A percentile compares a stretch with the other conserved stretches of the same genome.
These are phyloP conservation scores for Suillus weaverae DNA, from an alignment of 768 basidiomycete species.

Conservation along the genomic window DNA sequence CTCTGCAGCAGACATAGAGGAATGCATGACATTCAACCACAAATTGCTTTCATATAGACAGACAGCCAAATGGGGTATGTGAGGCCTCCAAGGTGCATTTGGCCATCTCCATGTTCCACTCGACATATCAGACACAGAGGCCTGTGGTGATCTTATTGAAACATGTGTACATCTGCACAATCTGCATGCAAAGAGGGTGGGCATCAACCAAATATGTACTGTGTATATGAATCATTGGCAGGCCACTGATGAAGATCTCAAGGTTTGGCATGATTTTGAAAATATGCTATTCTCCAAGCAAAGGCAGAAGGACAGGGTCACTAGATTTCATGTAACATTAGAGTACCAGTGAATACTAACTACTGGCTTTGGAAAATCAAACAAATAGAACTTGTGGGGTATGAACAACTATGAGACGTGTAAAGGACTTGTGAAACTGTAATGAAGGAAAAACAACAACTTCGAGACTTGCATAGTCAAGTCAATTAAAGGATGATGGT, in stretches of 20 bases:
- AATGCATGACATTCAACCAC: slow-evolving; percentile 30
- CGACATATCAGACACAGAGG: slow-evolving; percentile 29
- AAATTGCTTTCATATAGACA: slow-evolving; percentile 47
- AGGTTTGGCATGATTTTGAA: too few relatives aligned
- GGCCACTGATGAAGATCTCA: too few relatives aligned
- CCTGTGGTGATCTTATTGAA: slow-evolving; percentile 37
- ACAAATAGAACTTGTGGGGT: too few relatives aligned
- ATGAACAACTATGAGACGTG: too few relatives aligned
- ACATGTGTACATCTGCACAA: slow-evolving; percentile 36
- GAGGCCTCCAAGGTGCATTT: slow-evolving; percentile 45
- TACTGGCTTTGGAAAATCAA: too few relatives aligned
- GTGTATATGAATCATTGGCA: neutral
- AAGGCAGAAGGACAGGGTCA: neutral
- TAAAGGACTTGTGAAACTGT: neutral
- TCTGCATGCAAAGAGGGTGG: slow-evolving; percentile 35
- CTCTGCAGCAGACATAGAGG: slow-evolving; percentile 18
- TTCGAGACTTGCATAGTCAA: neutral
- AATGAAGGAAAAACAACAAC: neutral
- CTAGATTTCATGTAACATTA: neutral
- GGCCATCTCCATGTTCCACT: slow-evolving; percentile 44
- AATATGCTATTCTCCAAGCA: too few relatives aligned
- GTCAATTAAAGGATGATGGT: too few relatives aligned
- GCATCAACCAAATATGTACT: slow-evolving; percentile 41
- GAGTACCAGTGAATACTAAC: neutral
- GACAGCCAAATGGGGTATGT: slow-evolving; percentile 55